These are phyloP conservation scores for Ogataea ramenticola DNA, from an alignment of 805 yeast genomes.

Conservation along the genomic window DNA sequence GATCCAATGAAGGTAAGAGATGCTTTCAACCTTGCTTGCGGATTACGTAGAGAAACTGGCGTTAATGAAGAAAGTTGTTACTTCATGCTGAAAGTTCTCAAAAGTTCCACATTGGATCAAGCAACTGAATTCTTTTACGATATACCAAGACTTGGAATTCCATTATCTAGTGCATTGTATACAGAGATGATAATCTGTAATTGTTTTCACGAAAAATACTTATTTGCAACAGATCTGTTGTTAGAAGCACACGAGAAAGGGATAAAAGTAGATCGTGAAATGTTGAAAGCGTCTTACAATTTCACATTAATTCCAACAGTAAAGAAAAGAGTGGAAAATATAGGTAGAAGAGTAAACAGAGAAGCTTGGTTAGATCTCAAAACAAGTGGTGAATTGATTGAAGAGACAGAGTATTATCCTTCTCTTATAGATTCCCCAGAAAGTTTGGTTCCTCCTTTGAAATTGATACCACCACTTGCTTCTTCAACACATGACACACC, in stretches of 20 bases:
- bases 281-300: slow-evolving; percentile 40
- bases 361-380: slow-evolving; percentile 31
- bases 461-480: background rate
- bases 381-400: slow-evolving; percentile 22
- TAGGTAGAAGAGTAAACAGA: slow-evolving; percentile 30
- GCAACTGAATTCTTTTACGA: slow-evolving; percentile 59
- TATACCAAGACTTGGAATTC: slow-evolving; percentile 43
- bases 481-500: too few species aligned
- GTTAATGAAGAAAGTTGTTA: slow-evolving; percentile 57
- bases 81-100: slow-evolving; percentile 59
- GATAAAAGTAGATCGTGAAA: slow-evolving; percentile 33
- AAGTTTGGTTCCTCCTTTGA: background rate
- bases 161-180: slow-evolving; percentile 45
- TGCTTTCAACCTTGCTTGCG: slow-evolving; percentile 49
- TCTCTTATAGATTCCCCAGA: slow-evolving; percentile 2
- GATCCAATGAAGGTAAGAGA: slow-evolving; percentile 51
- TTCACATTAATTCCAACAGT: slow-evolving; percentile 34
- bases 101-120: slow-evolving; percentile 43
- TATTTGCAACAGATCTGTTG: slow-evolving; percentile 47
- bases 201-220: slow-evolving; percentile 55
- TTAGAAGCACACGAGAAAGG: slow-evolving; percentile 41
- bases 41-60: slow-evolving; percentile 44
- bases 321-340: slow-evolving; percentile 27
- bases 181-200: slow-evolving; percentile 62
- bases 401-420: slow-evolving; percentile 25